Evolutionary conservation across 805 yeast species (phyloP).

Genomic region (Ogataea siamensis): DNA sequence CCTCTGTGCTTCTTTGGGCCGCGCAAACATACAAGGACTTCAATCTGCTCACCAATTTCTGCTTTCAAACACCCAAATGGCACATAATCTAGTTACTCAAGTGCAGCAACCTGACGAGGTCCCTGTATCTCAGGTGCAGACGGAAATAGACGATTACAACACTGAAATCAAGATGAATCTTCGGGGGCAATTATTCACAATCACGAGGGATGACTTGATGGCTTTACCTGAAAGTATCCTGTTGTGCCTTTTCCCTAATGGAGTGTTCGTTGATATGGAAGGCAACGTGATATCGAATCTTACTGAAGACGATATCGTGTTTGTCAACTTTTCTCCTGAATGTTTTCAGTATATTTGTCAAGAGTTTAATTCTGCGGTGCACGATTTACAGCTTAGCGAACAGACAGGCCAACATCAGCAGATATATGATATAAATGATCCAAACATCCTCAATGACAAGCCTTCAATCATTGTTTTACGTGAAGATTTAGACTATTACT

Average conservation of each 20-base stretch:
- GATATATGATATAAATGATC: conserved; percentile 39
- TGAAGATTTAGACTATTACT: conserved; percentile 92
- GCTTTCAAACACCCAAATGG: too few relatives aligned
- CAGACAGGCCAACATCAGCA: conserved; percentile 27
- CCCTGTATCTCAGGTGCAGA: conserved; percentile 19
- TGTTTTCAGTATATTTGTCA: conserved; percentile 83
- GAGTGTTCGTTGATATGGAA: conserved; percentile 74
- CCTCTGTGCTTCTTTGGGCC: not conserved
- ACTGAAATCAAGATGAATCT: conserved; percentile 75
- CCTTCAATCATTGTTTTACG: conserved; percentile 90
- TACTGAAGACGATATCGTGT: conserved; percentile 76
- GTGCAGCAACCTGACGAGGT: conserved; percentile 42
- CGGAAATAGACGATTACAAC: conserved; percentile 47
- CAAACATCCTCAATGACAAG: conserved; percentile 67
- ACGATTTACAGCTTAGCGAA: conserved; percentile 48
- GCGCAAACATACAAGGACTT: not conserved
- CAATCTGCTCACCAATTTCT: too few relatives aligned
- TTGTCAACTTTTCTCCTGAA: conserved; percentile 80
- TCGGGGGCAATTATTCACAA: conserved; percentile 69
- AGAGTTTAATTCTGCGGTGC: conserved; percentile 67
- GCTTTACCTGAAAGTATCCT: conserved; percentile 87
- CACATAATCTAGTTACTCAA: conserved; percentile 63
- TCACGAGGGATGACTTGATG: conserved; percentile 87
- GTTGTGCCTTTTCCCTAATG: conserved; percentile 84
- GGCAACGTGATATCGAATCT: conserved; percentile 78